Percentiles rank a stretch among this genome's conserved stretches.
phyloP scores from a whole-genome alignment of 163 green algal species.

The Trebouxiophyceae sp. region DNA sequence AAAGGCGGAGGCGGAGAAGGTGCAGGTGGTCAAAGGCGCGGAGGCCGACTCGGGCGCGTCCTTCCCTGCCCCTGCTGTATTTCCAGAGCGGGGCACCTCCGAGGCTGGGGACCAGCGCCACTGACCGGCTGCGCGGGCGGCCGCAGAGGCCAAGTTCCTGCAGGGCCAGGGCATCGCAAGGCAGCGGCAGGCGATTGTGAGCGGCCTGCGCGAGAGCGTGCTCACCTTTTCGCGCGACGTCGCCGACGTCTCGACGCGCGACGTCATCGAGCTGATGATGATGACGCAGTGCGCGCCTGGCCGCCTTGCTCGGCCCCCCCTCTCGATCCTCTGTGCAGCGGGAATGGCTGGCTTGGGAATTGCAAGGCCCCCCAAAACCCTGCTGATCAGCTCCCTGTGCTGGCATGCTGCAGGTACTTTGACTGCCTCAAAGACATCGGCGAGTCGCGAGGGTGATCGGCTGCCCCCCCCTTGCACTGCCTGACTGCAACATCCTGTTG shows the following conservation, averaged over 20 bases:
- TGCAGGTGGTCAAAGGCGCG: constrained; percentile 77
- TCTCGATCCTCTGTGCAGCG: no score
- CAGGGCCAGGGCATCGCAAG: constrained; percentile 61
- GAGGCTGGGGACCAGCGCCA: no score
- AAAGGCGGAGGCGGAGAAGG: constrained; percentile 90
- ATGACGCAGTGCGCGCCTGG: no score
- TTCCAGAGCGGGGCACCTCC: no score
- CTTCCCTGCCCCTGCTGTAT: no score
- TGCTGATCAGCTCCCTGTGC: no score
- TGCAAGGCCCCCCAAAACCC: no score
- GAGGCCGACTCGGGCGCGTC: no score
- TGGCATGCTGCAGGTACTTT: constrained; percentile 81
- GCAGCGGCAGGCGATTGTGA: constrained; percentile 89
- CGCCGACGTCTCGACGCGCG: constrained; percentile 34
- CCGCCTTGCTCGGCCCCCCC: no score
- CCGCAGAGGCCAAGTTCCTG: constrained; percentile 95
- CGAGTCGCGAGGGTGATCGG: neutral
- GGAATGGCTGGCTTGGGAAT: no score
- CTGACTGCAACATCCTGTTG: no score
- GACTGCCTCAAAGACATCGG: constrained; percentile 79
- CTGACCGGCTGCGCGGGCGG: no score
- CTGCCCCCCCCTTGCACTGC: neutral
- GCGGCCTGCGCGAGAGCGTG: constrained; percentile 83
- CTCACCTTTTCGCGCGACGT: constrained; percentile 26
- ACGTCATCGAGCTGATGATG: constrained; percentile 84